Evolutionary conservation across 2,329 filamentous ascomycete genomes (phyloP), one percentile per base, ranked within the genome.

Genomic region (Xylariaceae sp.): DNA sequence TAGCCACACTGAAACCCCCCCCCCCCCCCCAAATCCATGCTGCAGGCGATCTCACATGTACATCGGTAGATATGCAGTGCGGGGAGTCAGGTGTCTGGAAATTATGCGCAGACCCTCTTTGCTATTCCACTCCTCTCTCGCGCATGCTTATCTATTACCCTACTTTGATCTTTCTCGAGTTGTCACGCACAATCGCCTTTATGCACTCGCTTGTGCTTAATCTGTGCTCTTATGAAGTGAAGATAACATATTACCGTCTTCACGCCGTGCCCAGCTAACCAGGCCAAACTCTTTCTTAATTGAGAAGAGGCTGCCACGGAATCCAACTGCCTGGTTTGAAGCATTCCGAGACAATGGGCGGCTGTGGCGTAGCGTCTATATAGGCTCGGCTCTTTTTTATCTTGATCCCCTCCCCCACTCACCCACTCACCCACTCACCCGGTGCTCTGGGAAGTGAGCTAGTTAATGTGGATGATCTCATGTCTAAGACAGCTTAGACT

Each of bases 1-100:
- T n/a, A n/a, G n/a, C n/a, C n/a, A n/a, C n/a, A n/a, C n/a, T n/a
- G n/a, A n/a, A n/a, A n/a, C 23, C 6, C 15, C 23, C 21, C 23
- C 20, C 20, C 36, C 11, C 20, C 21, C 29, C 23, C 11, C 27
- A 42, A 44, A 30, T 27, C 47, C 47, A 51, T 46, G 41, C 47
- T 37, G 47, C 52, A 55, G 47, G 47, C 52, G 47, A 55, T 55
- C 52, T 55, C 36, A 55, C 47, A 55, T 55, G 41, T 50, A 39
- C 39, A 36, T 33, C 33, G 18, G 35, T 46, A 26, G 30, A 35
- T 45, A 35, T 51, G 41, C 41, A n/a, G 23, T 35, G 41, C 35
- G 47, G 52, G 46, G 40, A 30, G 47, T 55, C 52, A 55, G 46
- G 52, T 51, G 52, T 42, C 47, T 36, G 24, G 20, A 24, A 41